phyloP scores from a whole-genome alignment of 2,329 filamentous ascomycete genomes.

The Apiospora koreana region DNA sequence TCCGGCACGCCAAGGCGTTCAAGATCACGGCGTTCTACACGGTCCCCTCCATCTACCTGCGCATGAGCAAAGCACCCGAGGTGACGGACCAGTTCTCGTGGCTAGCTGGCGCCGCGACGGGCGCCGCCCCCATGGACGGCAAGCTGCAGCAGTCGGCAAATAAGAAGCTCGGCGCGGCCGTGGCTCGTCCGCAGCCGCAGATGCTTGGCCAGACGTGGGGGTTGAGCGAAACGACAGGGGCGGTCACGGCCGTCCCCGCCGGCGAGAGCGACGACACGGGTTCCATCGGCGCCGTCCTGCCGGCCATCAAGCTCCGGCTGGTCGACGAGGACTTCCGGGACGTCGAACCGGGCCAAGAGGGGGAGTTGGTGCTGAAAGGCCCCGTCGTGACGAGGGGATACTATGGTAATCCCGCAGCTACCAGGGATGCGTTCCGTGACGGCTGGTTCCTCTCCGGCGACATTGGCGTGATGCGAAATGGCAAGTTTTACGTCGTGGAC shows the following conservation, averaged over 20 bases:
- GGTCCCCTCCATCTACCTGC: slow-evolving; percentile 60
- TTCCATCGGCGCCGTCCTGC: slow-evolving; percentile 44
- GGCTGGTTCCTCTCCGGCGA: slow-evolving; percentile 81
- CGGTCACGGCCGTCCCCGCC: slow-evolving; percentile 44
- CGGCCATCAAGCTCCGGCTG: slow-evolving; percentile 37
- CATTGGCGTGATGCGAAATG: slow-evolving; percentile 68
- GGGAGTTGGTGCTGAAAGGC: slow-evolving; percentile 69
- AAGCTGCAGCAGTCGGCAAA: slow-evolving; percentile 52
- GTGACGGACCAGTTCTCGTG: slow-evolving; percentile 56
- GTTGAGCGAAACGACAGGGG: slow-evolving; percentile 53
- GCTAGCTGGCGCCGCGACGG: slow-evolving; percentile 46
- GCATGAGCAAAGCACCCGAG: slow-evolving; percentile 55
- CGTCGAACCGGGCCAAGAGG: slow-evolving; percentile 42
- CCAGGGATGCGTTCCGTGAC: slow-evolving; percentile 56
- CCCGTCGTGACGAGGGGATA: slow-evolving; percentile 75
- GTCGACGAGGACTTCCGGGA: slow-evolving; percentile 42
- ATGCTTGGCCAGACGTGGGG: slow-evolving; percentile 57
- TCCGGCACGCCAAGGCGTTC: slow-evolving; percentile 49
- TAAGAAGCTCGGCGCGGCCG: slow-evolving; percentile 43
- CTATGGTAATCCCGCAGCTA: slow-evolving; percentile 67
- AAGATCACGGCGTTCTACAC: slow-evolving; percentile 55
- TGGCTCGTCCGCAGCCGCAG: slow-evolving; percentile 18
- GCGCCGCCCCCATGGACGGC: slow-evolving; percentile 56
- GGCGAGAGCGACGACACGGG: slow-evolving; percentile 45
- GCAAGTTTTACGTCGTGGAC: slow-evolving; percentile 78